Percentiles rank a stretch among this genome's conserved stretches.
phyloP scores from a whole-genome alignment of 2,329 filamentous ascomycete species.

The Fusarium buharicum region DNA sequence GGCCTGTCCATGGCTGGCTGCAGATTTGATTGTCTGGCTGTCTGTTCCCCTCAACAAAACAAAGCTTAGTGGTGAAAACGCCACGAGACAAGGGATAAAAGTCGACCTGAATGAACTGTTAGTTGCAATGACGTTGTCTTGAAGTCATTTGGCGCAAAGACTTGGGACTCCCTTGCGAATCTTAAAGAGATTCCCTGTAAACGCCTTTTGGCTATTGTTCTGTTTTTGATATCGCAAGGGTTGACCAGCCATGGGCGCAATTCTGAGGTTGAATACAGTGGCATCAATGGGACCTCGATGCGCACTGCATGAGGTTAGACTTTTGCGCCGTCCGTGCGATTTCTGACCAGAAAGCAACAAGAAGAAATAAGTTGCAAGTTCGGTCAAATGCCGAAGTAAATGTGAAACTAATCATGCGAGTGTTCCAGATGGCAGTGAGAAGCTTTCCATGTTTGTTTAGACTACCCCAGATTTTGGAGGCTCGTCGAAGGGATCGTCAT shows the following conservation, averaged over 20 bases:
- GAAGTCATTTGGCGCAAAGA: constrained; percentile 14
- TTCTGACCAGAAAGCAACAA: not conserved
- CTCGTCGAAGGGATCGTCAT: not conserved
- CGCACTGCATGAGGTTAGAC: not conserved
- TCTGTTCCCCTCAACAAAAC: constrained; percentile 32
- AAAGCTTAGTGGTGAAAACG: constrained; percentile 16
- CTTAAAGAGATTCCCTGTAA: not conserved
- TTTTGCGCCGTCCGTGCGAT: constrained; percentile 6
- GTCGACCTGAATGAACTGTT: constrained; percentile 1
- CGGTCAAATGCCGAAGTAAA: constrained; percentile 6
- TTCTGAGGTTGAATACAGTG: not conserved
- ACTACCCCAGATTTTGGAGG: not conserved
- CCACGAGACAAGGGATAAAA: constrained; percentile 24
- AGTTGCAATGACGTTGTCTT: constrained; percentile 20
- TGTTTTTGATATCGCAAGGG: not conserved
- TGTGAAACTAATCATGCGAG: not conserved
- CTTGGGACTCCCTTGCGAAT: constrained; percentile 19
- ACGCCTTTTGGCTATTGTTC: not conserved
- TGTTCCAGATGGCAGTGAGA: constrained; percentile 1
- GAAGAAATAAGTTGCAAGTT: constrained; percentile 4
- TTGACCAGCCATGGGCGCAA: not conserved
- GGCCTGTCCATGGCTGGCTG: constrained; percentile 27
- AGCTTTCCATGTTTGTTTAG: not conserved
- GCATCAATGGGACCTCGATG: constrained; percentile 8
- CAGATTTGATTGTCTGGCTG: constrained; percentile 16